Conservation (phyloP, 208 protist genomes). For the Vickermania spadyakhi region DNA sequence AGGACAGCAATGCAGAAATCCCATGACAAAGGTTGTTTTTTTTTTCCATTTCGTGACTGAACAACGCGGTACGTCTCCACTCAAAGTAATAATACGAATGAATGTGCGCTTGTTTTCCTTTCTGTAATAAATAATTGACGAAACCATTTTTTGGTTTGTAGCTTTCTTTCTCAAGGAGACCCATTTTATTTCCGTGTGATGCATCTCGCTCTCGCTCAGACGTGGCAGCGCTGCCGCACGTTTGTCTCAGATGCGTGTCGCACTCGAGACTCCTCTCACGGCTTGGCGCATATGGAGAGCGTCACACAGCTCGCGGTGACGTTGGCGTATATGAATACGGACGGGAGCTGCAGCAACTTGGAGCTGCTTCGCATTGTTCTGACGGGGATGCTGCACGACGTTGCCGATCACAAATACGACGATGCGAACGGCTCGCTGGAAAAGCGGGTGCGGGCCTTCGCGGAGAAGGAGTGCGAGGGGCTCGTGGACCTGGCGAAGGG, state of each 20-base stretch:
- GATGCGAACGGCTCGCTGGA: constrained; percentile 20
- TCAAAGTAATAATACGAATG: no score
- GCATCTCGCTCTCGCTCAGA: constrained; percentile 33
- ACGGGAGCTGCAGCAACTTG: not conserved
- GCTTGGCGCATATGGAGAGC: constrained; percentile 62
- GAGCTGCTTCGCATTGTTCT: constrained; percentile 46
- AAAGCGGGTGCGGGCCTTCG: constrained; percentile 22
- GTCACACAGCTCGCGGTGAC: constrained; percentile 63
- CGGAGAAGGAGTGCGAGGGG: constrained; percentile 8
- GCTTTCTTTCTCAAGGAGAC: no score
- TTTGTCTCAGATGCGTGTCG: constrained; percentile 56
- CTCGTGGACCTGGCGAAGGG: not conserved
- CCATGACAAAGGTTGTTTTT: no score
- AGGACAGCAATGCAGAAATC: no score
- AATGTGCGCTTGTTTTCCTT: no score
- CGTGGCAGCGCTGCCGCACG: constrained; percentile 48
- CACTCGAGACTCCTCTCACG: constrained; percentile 61
- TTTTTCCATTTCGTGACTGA: no score
- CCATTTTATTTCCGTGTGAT: no score
- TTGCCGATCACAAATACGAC: constrained; percentile 85
- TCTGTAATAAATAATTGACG: no score
- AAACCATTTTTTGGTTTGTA: no score
- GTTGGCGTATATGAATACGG: constrained; percentile 38
- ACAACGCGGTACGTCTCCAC: no score
- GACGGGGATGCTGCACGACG: constrained; percentile 82